Percentiles rank a stretch among this genome's conserved stretches.
Conservation (phyloP, 2,329 filamentous ascomycete genomes). For the Canariomyces notabilis region DNA sequence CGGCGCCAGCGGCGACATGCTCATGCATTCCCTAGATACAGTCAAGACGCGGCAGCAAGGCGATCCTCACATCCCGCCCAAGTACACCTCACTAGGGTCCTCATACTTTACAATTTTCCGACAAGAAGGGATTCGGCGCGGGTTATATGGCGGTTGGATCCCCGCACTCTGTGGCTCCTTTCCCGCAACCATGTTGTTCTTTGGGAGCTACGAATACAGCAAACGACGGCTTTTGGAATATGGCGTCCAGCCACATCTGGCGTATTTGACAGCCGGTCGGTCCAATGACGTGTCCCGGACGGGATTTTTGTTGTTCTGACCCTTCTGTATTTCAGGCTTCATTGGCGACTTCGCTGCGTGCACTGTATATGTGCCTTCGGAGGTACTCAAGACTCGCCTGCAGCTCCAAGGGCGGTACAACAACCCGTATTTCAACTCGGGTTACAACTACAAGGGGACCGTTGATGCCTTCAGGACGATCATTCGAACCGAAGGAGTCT, state of each 20-base stretch:
- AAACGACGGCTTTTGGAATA: conserved; percentile 83
- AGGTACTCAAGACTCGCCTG: conserved; percentile 94
- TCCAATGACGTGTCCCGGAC: neutral
- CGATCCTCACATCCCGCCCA: conserved; percentile 86
- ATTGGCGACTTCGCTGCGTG: conserved; percentile 88
- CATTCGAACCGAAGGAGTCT: conserved; percentile 71
- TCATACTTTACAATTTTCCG: conserved; percentile 91
- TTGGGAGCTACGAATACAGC: conserved; percentile 92
- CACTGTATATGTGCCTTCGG: conserved; percentile 90
- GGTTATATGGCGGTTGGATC: conserved; percentile 88
- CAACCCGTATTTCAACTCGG: conserved; percentile 87
- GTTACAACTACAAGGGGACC: conserved; percentile 92
- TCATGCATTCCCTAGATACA: conserved; percentile 98
- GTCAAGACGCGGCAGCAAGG: conserved; percentile 98
- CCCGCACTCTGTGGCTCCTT: conserved; percentile 91
- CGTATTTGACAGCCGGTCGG: conserved; percentile 79
- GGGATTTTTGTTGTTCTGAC: conserved; percentile 1
- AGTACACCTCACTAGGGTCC: conserved; percentile 83
- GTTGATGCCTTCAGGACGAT: conserved; percentile 83
- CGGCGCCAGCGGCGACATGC: conserved; percentile 88
- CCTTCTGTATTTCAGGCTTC: conserved; percentile 56
- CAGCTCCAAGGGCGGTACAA: conserved; percentile 94
- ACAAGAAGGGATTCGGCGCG: conserved; percentile 81
- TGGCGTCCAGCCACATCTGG: conserved; percentile 74
- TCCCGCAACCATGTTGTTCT: conserved; percentile 89